These are phyloP conservation scores for Marasmius fiardii DNA, from an alignment of 1,284 basidiomycete genomes.

Conservation along the genomic window DNA sequence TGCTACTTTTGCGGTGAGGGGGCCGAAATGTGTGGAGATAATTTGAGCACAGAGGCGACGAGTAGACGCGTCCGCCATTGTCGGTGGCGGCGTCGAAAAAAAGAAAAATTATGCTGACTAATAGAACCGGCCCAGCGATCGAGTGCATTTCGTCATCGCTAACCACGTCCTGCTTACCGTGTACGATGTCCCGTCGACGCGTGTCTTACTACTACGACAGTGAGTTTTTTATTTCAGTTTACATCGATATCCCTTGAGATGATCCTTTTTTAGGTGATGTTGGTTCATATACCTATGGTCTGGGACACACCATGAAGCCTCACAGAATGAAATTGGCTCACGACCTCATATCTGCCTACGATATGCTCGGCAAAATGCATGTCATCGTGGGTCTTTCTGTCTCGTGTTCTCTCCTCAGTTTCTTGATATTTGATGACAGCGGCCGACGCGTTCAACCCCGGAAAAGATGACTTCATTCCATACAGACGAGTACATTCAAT, in stretches of 20 bases:
- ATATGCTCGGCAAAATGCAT: slow-evolving; percentile 89
- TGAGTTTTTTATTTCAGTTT: neutral
- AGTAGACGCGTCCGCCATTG: slow-evolving; percentile 2
- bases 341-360: slow-evolving; percentile 88
- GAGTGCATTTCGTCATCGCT: neutral
- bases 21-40: slow-evolving; percentile 12
- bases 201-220: slow-evolving; percentile 32
- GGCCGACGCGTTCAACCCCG: slow-evolving; percentile 77
- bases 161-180: neutral
- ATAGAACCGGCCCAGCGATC: neutral
- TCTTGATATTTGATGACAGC: slow-evolving; percentile 38
- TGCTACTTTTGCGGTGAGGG: slow-evolving; percentile 12
- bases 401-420: neutral
- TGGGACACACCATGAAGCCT: slow-evolving; percentile 94
- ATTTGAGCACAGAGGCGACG: slow-evolving; percentile 11
- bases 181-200: slow-evolving; percentile 5
- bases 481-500: slow-evolving; percentile 97
- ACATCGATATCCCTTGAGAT: neutral
- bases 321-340: slow-evolving; percentile 93
- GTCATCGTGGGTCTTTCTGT: slow-evolving; percentile 60
- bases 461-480: slow-evolving; percentile 92
- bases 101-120: neutral
- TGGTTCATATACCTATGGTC: slow-evolving; percentile 83
- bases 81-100: neutral
- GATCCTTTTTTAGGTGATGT: slow-evolving; percentile 43